A percentile compares a stretch with the other conserved stretches of the same genome.
These are phyloP conservation scores for Cicer chorassanicum DNA, from an alignment of 306 rosid species.

Conservation along the genomic window DNA sequence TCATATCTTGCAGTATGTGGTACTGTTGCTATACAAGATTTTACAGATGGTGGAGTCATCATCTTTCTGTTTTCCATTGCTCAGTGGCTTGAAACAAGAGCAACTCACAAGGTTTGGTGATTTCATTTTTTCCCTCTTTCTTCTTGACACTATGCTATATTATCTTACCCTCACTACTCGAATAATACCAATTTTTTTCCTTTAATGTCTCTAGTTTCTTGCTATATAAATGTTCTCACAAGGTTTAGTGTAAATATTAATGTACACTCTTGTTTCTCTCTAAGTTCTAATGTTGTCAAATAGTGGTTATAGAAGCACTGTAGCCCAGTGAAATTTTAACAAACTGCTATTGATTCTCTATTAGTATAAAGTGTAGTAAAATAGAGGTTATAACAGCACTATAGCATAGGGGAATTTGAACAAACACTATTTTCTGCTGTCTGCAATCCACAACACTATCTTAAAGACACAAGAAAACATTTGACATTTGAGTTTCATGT, in stretches of 20 bases:
- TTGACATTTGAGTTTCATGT: conserved; percentile 17
- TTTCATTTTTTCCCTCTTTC: neutral
- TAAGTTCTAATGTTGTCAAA: too few species aligned
- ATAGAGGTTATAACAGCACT: too few species aligned
- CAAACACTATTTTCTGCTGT: too few species aligned
- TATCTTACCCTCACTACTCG: neutral
- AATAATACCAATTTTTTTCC: neutral
- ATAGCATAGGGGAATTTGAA: too few species aligned
- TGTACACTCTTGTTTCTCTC: neutral
- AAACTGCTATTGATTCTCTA: too few species aligned
- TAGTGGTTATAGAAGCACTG: too few species aligned
- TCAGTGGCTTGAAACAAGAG: conserved; percentile 87
- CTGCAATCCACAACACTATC: neutral
- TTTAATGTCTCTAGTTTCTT: neutral
- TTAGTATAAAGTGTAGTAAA: too few species aligned
- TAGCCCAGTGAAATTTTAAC: too few species aligned
- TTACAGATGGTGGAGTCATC: conserved; percentile 79
- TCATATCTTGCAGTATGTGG: conserved; percentile 65
- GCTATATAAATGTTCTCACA: neutral
- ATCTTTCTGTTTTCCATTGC: conserved; percentile 81
- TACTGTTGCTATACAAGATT: conserved; percentile 73
- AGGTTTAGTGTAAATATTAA: neutral
- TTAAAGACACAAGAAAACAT: neutral
- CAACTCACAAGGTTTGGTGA: conserved; percentile 72
- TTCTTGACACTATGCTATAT: neutral